Evolutionary conservation across 2,329 filamentous ascomycete species (phyloP), one percentile per base, ranked within the genome.

Genomic region (Penicillium sp.): DNA sequence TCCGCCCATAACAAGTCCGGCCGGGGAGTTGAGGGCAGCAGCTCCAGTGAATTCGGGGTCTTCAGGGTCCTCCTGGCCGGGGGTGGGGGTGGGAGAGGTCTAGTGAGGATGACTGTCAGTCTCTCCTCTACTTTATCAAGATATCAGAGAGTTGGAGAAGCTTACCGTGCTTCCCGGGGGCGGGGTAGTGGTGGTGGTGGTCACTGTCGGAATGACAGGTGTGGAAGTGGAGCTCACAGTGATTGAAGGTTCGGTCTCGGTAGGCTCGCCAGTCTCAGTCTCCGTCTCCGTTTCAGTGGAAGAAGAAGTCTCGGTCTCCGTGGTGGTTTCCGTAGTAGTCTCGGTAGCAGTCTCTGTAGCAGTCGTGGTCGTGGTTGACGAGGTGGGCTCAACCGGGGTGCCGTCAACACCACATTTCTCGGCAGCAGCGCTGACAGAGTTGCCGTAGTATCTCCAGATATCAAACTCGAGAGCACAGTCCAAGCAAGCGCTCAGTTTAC

Each of bases 361-460:
- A 9, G 44, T 48, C 7, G 47, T 26, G 31, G 23, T n/a, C 30
- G 31, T n/a, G 47, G 45, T 60, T 3, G 58, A 50, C 19, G 59
- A 57, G 29, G 19, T 21, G n/a, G 49, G 3, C 26, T 62, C 50
- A 5, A 62, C 35, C 11, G 60, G 60, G 15, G 56, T 62, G 8
- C 31, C 46, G 19, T 62, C 60, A 35, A 62, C 45, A 6, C 60
- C 56, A 46, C 60, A 59, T 13, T 21, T 21, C 11, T 53, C 58
- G 13, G 51, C 60, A 19, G 56, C 60, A n/a, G 44, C 41, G 17
- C 50, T 55, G 2, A 62, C 56, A 1, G 56, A 62, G 41, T 44
- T 52, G 9, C 51, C 56, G 26, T 62, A 62, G 56, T 62, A 62
- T 26, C 50, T 55, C 60, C 60, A 62, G 41, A 62, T 59, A 19